Evolutionary conservation across 169 alveolate genomes (phyloP), one percentile per base, ranked within the genome.

Genomic region (Eimeria falciformis): DNA sequence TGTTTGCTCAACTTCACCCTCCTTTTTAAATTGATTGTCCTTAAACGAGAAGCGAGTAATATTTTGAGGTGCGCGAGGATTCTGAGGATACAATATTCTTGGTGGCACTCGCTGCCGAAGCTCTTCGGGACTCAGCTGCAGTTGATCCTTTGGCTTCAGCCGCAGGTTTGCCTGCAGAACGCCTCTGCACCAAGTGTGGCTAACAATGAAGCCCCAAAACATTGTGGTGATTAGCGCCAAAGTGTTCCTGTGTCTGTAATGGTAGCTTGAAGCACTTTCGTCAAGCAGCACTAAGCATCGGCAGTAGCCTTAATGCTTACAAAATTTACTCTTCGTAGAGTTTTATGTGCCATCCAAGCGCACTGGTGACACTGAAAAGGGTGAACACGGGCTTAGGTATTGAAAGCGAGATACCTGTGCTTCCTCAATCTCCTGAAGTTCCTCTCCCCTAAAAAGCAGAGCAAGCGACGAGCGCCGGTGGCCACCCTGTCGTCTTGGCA

Each of bases 21-120:
- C 97, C 56, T 93, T 95, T 83, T 96, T 96, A 94, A 95, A 96
- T 58, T 77, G 75, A 56, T 96, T 93, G 23, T 95, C 97, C 75
- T 94, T 94, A 92, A 93, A 95, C 58, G 97, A 96, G 90, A 92
- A 97, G 62, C 95, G 95, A 56, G 98, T 95, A 23, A 95, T 83
- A 82, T 97, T 97, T 84, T 96, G 96, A 9, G 98, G 97, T n/a
- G 98, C 98, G 56, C 95, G 95, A 21, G 98, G 97, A 90, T 96
- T 96, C 62, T 95, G 95, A 14, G 98, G 95, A 55, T 93, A 93
- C 82, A 97, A 94, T 81, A 96, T 93, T 79, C 96, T 94, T 11
- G 96, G 94, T 17, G 96, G 96, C 93, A 95, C 92, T 50, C 95
- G 96, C 86, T 96, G 97, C 56, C 94, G 93, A 12, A 95, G 92